Evolutionary conservation across 805 yeast genomes (phyloP).

Genomic region (Metschnikowia chrysomelidarum): DNA sequence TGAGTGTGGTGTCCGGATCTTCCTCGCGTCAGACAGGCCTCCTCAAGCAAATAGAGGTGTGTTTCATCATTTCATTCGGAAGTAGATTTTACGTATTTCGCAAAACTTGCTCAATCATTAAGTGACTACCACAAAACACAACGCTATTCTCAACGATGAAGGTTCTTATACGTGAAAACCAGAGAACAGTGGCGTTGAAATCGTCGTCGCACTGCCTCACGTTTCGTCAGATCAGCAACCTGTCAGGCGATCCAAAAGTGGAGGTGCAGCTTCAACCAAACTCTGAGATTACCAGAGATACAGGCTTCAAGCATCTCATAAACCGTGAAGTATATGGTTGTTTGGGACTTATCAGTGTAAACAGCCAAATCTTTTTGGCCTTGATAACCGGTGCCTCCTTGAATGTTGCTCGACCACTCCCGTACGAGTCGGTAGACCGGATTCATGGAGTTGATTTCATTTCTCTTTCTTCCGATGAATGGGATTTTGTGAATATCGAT

Average conservation of each 20-base stretch:
- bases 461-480: slow-evolving; percentile 64
- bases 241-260: slow-evolving; percentile 25
- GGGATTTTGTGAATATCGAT: slow-evolving; percentile 79
- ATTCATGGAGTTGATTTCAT: slow-evolving; percentile 86
- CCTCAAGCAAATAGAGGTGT: slow-evolving; percentile 1
- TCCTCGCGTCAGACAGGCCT: not conserved
- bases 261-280: slow-evolving; percentile 47
- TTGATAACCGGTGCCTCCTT: slow-evolving; percentile 68
- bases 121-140: too few species aligned
- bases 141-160: slow-evolving; percentile 9
- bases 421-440: slow-evolving; percentile 73
- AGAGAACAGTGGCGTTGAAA: slow-evolving; percentile 18
- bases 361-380: slow-evolving; percentile 67
- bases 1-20: slow-evolving; percentile 12
- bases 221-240: slow-evolving; percentile 13
- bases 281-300: slow-evolving; percentile 33
- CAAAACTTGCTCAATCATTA: too few species aligned
- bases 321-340: slow-evolving; percentile 57
- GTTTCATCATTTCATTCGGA: too few species aligned
- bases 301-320: slow-evolving; percentile 38
- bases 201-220: slow-evolving; percentile 18
- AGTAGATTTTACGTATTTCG: too few species aligned
- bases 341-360: slow-evolving; percentile 75
- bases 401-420: slow-evolving; percentile 79
- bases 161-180: slow-evolving; percentile 16